Conservation (phyloP, 2,329 filamentous ascomycete genomes). For the Phaeosphaeriaceae sp. region DNA sequence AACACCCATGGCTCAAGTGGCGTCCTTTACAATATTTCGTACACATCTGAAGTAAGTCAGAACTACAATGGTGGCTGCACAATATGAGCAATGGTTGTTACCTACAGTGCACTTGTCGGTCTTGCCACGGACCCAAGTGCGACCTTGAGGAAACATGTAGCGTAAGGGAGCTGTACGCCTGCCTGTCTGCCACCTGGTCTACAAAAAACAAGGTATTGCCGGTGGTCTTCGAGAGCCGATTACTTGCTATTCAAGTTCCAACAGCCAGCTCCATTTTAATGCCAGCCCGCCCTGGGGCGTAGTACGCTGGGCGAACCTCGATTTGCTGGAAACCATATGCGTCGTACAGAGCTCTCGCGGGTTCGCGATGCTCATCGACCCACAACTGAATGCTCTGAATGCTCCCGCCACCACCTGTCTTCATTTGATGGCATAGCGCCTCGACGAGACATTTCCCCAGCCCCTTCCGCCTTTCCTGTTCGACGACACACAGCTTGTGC, state of each 20-base stretch:
- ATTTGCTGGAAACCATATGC: constrained; percentile 55
- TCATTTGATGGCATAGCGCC: constrained; percentile 52
- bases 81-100: background rate
- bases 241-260: constrained; percentile 14
- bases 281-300: constrained; percentile 57
- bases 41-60: background rate
- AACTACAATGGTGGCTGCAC: background rate
- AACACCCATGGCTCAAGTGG: background rate
- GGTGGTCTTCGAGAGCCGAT: background rate
- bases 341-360: constrained; percentile 55
- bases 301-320: constrained; percentile 58
- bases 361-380: constrained; percentile 57
- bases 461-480: constrained; percentile 55
- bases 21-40: background rate
- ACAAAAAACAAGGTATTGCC: constrained; percentile 17
- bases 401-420: constrained; percentile 55
- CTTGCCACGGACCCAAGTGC: background rate
- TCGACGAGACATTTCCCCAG: constrained; percentile 55
- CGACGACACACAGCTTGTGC: constrained; percentile 61
- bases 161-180: background rate
- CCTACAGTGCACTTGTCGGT: background rate
- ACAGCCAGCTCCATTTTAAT: constrained; percentile 38
- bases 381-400: constrained; percentile 59
- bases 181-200: constrained; percentile 24
- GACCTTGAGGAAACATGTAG: background rate